Conservation (phyloP, 1,284 basidiomycete genomes). For the Microbotryum saponariae region DNA sequence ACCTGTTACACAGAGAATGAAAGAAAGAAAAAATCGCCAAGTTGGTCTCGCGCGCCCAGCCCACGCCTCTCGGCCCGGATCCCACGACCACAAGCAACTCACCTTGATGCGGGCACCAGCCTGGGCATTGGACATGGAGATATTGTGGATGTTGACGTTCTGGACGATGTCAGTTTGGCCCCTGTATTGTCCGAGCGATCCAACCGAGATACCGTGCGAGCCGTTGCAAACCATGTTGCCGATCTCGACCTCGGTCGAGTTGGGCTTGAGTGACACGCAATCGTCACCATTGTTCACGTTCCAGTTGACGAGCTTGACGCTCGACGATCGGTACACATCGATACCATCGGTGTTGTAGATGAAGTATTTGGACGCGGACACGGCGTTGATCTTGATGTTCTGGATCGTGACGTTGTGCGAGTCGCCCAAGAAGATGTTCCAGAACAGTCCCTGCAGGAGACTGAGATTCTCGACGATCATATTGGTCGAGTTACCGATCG, state of each 20-base stretch:
- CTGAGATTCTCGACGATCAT: slow-evolving; percentile 48
- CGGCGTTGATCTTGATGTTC: neutral
- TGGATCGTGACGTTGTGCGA: neutral
- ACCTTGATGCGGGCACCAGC: slow-evolving; percentile 63
- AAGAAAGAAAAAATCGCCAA: no score
- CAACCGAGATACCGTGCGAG: slow-evolving; percentile 55
- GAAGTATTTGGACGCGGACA: slow-evolving; percentile 33
- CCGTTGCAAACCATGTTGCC: no score
- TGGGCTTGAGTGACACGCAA: slow-evolving; percentile 53
- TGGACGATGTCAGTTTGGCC: slow-evolving; percentile 57
- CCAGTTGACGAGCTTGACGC: slow-evolving; percentile 35
- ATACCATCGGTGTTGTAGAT: slow-evolving; percentile 54
- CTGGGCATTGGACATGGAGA: slow-evolving; percentile 55
- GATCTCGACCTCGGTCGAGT: no score
- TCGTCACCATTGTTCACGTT: slow-evolving; percentile 52
- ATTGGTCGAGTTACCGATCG: slow-evolving; percentile 53
- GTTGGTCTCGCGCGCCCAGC: no score
- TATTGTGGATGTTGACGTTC: slow-evolving; percentile 53
- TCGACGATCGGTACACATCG: slow-evolving; percentile 52
- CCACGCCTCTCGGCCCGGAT: no score
- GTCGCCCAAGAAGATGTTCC: slow-evolving; percentile 24
- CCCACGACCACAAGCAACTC: slow-evolving; percentile 45
- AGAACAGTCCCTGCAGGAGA: slow-evolving; percentile 38
- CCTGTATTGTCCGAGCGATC: slow-evolving; percentile 53
- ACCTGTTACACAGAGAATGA: no score